phyloP scores from a whole-genome alignment of 257 asterid species.

The Penstemon newberryi region DNA sequence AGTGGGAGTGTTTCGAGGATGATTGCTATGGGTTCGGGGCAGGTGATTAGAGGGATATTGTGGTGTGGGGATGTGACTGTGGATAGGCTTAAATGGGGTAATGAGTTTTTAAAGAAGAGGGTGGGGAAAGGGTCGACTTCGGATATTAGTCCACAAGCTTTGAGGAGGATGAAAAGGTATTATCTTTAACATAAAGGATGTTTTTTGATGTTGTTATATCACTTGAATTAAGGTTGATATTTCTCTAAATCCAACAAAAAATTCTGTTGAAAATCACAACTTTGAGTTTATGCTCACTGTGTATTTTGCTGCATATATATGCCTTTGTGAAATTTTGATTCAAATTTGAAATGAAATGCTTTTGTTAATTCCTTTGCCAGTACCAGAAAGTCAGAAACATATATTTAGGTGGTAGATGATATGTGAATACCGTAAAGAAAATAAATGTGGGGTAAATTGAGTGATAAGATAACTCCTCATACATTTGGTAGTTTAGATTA shows the following conservation, averaged over 20 bases:
- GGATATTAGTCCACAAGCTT: slow-evolving; percentile 59
- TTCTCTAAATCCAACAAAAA: neutral
- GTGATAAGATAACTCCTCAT: too few species aligned
- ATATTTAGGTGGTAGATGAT: too few species aligned
- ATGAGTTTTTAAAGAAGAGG: slow-evolving; percentile 64
- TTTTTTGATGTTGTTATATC: neutral
- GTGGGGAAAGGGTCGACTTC: slow-evolving; percentile 44
- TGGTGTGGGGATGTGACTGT: slow-evolving; percentile 93
- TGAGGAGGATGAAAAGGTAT: slow-evolving; percentile 79
- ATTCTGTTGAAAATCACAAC: too few species aligned
- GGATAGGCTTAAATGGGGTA: slow-evolving; percentile 82
- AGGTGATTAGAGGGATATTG: slow-evolving; percentile 77
- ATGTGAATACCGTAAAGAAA: too few species aligned
- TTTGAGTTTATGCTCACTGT: neutral
- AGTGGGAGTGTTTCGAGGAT: slow-evolving; percentile 57
- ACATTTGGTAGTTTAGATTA: too few species aligned
- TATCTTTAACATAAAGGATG: neutral
- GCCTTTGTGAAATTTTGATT: too few species aligned
- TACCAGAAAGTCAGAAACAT: too few species aligned
- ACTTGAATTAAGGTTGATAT: neutral
- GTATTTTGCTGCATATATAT: neutral
- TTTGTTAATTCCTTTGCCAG: too few species aligned
- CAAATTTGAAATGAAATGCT: too few species aligned
- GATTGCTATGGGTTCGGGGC: slow-evolving; percentile 91
- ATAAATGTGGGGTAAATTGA: too few species aligned